Evolutionary conservation across 2,329 filamentous ascomycete species (phyloP), one percentile per base, ranked within the genome.

Genomic region (Celoporthe dispersa): DNA sequence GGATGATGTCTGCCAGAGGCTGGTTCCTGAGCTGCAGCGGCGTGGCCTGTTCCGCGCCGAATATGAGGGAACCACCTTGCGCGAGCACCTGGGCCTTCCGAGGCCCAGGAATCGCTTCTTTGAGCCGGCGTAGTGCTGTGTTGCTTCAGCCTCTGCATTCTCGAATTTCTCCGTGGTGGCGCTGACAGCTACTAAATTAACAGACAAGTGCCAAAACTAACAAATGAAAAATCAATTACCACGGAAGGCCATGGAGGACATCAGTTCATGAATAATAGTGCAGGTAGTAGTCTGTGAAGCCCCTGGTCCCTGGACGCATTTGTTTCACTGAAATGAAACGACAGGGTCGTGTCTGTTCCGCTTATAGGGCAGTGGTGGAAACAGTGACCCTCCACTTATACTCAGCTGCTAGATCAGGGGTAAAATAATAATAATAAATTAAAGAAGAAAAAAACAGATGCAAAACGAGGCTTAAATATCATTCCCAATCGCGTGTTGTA

Each of bases 21-120:
- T 87, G 67, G 77, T 87, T 11, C 85, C 85, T 0, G 85, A 86
- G 74, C 73, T 87, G 67, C 84, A 87, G 75, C 79, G 80, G 5
- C 80, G 85, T 35, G 85, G 85, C 0, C 70, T 88, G 1, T 87
- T 87, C 75, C 78, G 86, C 5, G 73, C 80, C 8, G 85, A 88
- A 1, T 88, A 88, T 72, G 78, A 83, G 63, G 86, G 85, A 1
- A 81, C 79, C 0, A 88, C 85, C 1, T 75, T 88, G 73, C 78
- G 86, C 55, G 86, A 88, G 53, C 85, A 88, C 76, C 78, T 88
- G 55, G 86, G 85, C 5, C 80, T 88, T 41, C 81, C 82, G 12
- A 77, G 85, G 31, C 86, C 85, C 0, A 76, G 74, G 62, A 82
- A 82, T 35, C 73, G 70, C 22, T 82, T 82, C 70, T 82, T 82